Percentiles rank a stretch among this genome's conserved stretches.
phyloP scores from a whole-genome alignment of 1,139 yeast genomes.

The Geotrichum cucujoidarum region DNA sequence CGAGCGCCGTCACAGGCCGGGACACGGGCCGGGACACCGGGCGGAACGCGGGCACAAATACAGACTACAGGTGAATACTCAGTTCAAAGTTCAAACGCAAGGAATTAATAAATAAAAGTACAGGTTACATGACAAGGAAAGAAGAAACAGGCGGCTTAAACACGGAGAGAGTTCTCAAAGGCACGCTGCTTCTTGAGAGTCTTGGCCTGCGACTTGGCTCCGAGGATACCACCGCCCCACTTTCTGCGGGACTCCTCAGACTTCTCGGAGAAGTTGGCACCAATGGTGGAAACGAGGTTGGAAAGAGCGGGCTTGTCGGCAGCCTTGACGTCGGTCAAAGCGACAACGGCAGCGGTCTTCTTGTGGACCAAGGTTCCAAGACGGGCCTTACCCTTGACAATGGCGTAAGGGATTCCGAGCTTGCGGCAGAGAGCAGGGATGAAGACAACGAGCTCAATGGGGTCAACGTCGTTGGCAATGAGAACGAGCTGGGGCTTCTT shows the following conservation, averaged over 20 bases:
- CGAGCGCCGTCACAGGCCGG: too few relatives aligned
- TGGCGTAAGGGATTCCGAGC: slow-evolving; percentile 99
- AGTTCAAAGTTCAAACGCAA: not conserved
- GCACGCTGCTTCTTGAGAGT: slow-evolving; percentile 45
- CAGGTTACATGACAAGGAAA: not conserved
- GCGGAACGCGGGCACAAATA: too few relatives aligned
- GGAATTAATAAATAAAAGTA: not conserved
- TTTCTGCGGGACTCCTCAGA: slow-evolving; percentile 94
- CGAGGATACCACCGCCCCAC: slow-evolving; percentile 99
- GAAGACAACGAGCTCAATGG: slow-evolving; percentile 93
- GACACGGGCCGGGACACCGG: too few relatives aligned
- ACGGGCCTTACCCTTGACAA: slow-evolving; percentile 98
- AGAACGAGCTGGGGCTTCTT: slow-evolving; percentile 95
- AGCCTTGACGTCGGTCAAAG: slow-evolving; percentile 86
- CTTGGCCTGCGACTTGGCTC: slow-evolving; percentile 85
- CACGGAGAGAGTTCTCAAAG: slow-evolving; percentile 16
- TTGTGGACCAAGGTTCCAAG: slow-evolving; percentile 95
- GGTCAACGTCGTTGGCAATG: slow-evolving; percentile 98
- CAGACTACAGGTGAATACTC: not conserved
- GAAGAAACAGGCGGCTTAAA: slow-evolving; percentile 3
- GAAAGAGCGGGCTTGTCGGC: slow-evolving; percentile 95
- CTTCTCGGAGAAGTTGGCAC: slow-evolving; percentile 86
- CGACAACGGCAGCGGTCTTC: slow-evolving; percentile 96
- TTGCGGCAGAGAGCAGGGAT: slow-evolving; percentile 97
- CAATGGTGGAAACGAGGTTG: slow-evolving; percentile 83